These are phyloP conservation scores for Penicillium maclennaniae DNA, from an alignment of 495 filamentous ascomycete species.

Conservation along the genomic window DNA sequence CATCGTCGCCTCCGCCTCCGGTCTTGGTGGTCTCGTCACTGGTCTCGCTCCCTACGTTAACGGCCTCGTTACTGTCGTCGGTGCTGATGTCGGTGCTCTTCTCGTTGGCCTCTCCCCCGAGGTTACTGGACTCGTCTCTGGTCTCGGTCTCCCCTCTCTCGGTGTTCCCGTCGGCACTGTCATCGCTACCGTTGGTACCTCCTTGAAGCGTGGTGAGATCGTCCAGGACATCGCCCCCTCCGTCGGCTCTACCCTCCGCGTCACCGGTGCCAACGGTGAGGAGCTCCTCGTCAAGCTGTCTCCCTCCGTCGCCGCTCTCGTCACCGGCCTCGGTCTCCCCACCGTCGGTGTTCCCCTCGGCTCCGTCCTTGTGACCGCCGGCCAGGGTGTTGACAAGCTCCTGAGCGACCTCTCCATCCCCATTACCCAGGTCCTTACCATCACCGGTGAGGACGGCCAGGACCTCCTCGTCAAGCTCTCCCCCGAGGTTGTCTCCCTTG, in stretches of 20 bases:
- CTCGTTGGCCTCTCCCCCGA: conserved; percentile 35
- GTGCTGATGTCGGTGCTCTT: conserved; percentile 27
- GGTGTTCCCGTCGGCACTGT: conserved; percentile 27
- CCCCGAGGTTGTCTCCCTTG: conserved; percentile 28
- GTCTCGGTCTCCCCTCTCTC: conserved; percentile 29
- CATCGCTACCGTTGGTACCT: conserved; percentile 21
- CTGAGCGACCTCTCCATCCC: conserved; percentile 30
- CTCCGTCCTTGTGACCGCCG: conserved; percentile 27
- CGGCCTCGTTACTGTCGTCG: conserved; percentile 30
- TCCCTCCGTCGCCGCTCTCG: conserved; percentile 28
- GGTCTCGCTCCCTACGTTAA: conserved; percentile 28
- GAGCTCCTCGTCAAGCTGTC: conserved; percentile 33
- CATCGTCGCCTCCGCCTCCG: conserved; percentile 28
- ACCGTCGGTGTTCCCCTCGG: conserved; percentile 27
- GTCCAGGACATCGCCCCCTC: conserved; percentile 32
- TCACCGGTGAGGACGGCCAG: conserved; percentile 30
- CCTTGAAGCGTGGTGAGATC: conserved; percentile 29
- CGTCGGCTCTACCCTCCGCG: conserved; percentile 26
- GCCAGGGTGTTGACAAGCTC: conserved; percentile 33
- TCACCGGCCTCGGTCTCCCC: conserved; percentile 29
- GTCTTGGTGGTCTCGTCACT: conserved; percentile 29
- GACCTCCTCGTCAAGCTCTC: conserved; percentile 37
- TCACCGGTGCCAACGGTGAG: conserved; percentile 33
- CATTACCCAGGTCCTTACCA: conserved; percentile 30
- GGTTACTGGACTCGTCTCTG: conserved; percentile 29